phyloP scores from a whole-genome alignment of 805 yeast genomes.

The Ogataea trehalophila region DNA sequence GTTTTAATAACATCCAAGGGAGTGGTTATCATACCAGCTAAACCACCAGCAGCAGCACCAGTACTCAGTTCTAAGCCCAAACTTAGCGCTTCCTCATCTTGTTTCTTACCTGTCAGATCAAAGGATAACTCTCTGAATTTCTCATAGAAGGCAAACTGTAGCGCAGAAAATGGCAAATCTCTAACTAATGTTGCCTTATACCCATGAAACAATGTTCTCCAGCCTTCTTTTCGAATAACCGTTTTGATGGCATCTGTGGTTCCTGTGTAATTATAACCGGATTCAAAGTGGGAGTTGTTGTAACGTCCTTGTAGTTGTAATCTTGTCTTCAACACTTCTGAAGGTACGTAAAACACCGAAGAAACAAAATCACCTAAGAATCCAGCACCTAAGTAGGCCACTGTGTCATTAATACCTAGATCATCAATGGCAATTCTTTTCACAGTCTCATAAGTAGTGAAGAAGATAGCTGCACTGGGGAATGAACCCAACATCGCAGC shows the following conservation, averaged over 20 bases:
- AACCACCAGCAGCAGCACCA: slow-evolving; percentile 95
- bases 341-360: slow-evolving; percentile 86
- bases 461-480: slow-evolving; percentile 93
- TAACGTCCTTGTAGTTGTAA: slow-evolving; percentile 86
- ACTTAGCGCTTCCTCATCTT: slow-evolving; percentile 34
- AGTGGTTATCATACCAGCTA: slow-evolving; percentile 85
- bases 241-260: slow-evolving; percentile 64
- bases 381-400: slow-evolving; percentile 80
- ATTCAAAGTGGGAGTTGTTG: slow-evolving; percentile 71
- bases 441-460: slow-evolving; percentile 80
- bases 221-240: slow-evolving; percentile 67
- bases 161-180: slow-evolving; percentile 92
- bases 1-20: slow-evolving; percentile 92
- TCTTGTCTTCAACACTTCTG: slow-evolving; percentile 91
- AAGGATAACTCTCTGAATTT: slow-evolving; percentile 63
- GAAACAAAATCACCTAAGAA: slow-evolving; percentile 91
- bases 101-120: slow-evolving; percentile 26
- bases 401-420: slow-evolving; percentile 65
- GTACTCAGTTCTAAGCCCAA: slow-evolving; percentile 65
- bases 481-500: slow-evolving; percentile 92
- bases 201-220: slow-evolving; percentile 74
- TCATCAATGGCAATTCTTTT: slow-evolving; percentile 68
- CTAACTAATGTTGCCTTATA: slow-evolving; percentile 90
- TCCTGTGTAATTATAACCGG: slow-evolving; percentile 86
- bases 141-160: slow-evolving; percentile 95